phyloP scores from a whole-genome alignment of 805 yeast species.

The Wickerhamomyces queroliae region DNA sequence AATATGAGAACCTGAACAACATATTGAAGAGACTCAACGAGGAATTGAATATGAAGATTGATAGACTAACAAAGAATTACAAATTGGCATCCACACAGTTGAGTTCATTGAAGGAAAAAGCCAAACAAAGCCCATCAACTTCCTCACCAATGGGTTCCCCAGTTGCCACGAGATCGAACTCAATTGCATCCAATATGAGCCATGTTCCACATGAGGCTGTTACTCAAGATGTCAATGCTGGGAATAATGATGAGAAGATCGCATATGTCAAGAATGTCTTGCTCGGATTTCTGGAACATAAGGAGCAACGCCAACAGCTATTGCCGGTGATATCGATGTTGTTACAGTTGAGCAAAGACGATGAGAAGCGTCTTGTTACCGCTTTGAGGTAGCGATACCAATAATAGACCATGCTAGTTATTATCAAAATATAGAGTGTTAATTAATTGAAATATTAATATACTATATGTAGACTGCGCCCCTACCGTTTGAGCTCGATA shows the following conservation, averaged over 20 bases:
- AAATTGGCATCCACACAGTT: constrained; percentile 57
- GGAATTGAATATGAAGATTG: constrained; percentile 61
- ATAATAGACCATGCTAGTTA: background rate
- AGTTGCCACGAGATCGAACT: constrained; percentile 30
- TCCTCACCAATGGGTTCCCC: constrained; percentile 18
- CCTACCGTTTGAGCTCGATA: no score
- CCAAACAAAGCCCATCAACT: constrained; percentile 5
- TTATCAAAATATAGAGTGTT: background rate
- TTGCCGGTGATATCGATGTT: constrained; percentile 81
- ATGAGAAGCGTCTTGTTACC: constrained; percentile 63
- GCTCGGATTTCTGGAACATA: constrained; percentile 87
- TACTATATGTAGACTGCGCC: no score
- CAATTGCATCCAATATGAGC: constrained; percentile 24
- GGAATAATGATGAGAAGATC: constrained; percentile 37
- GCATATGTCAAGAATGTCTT: constrained; percentile 86
- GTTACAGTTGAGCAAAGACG: constrained; percentile 61
- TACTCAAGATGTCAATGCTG: background rate
- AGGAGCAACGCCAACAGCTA: constrained; percentile 81
- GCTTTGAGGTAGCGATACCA: constrained; percentile 8
- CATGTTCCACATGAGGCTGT: background rate
- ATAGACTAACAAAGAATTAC: constrained; percentile 65
- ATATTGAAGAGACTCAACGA: constrained; percentile 58
- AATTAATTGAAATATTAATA: no score
- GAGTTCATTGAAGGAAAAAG: constrained; percentile 35
- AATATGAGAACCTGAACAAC: constrained; percentile 46